phyloP scores from a whole-genome alignment of 192 early-diverging fungal species.

The Umbelopsis isabellina region DNA sequence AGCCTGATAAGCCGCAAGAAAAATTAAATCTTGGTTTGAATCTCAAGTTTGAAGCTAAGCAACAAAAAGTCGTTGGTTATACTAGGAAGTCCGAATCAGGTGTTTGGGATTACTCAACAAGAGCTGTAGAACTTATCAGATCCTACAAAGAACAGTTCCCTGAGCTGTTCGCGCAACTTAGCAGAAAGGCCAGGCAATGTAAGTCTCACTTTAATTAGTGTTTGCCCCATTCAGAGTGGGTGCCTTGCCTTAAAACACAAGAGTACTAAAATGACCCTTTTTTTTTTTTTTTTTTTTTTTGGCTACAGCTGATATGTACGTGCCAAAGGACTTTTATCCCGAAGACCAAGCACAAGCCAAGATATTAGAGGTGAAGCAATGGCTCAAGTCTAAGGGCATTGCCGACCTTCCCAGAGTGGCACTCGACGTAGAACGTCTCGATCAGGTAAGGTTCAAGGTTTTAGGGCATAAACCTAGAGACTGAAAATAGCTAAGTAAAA shows the following conservation, averaged over 20 bases:
- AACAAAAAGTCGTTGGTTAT: conserved; percentile 88
- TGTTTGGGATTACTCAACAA: conserved; percentile 86
- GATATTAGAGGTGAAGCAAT: conserved; percentile 62
- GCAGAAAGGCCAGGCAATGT: conserved; percentile 33
- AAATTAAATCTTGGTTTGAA: conserved; percentile 81
- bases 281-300: too few species aligned
- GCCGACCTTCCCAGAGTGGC: conserved; percentile 66
- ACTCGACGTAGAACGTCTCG: conserved; percentile 58
- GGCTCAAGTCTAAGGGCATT: conserved; percentile 64
- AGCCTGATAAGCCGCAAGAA: conserved; percentile 54
- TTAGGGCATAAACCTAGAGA: neutral
- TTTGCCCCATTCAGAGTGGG: too few species aligned
- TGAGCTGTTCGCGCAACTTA: conserved; percentile 49
- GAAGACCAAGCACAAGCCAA: conserved; percentile 43
- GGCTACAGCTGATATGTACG: conserved; percentile 59
- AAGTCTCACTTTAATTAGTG: neutral
- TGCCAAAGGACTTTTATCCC: conserved; percentile 65
- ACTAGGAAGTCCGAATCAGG: conserved; percentile 69
- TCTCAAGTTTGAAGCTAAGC: conserved; percentile 89
- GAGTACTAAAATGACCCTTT: too few species aligned
- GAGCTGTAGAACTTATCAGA: conserved; percentile 73
- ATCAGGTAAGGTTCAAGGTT: neutral
- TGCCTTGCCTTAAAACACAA: too few species aligned
- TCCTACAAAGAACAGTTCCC: conserved; percentile 69
- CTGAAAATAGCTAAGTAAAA: too few species aligned